Base-by-base conservation (phyloP, 352 stramenopile genomes). In the Phytophthora multivora region DNA sequence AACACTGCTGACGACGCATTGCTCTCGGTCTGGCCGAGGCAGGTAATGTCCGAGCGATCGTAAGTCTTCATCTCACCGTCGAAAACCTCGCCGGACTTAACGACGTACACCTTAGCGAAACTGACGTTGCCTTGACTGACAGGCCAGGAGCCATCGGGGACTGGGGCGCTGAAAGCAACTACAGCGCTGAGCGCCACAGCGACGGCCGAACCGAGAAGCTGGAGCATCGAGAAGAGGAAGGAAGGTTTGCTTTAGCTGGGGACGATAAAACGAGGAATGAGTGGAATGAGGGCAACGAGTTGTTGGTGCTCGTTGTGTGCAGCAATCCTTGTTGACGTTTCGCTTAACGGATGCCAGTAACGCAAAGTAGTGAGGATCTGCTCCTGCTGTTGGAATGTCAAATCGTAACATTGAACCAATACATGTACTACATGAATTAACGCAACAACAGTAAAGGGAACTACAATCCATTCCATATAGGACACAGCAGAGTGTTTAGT, bases 181-280 rank as follows among this genome's bases (percentile, higher is more conserved):
- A 11, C 35, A 15, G 35, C 35, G 7, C 35, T 11, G 13, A 40
- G 13, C n/a, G 5, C 35, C 13, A 40, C 3, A 18, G 35, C 8
- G 35, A 9, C 0, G 10, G 35, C 35, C 3, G 35, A 19, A 40
- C 35, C 35, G 35, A 40, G 35, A 18, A 40, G 8, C 35, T 40
- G 35, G 35, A 19, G 35, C 35, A 40, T 40, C n/a, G 35, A 40
- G n/a, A 3, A 40, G 13, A 11, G 13, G 35, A 11, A 16, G 33
- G 12, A n/a, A 16, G 33, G 33, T 39, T n/a, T 19, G 35, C n/a
- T 18, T 19, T 15, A 4, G 35, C 13, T 18, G 35, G n/a, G 7
- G 35, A 9, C 35, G n/a, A 19, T 13, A 40, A 40, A 40, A 40
- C 5, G 8, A 18, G 35, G 19, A 2, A 79, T 33, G 28, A 33